phyloP scores from a whole-genome alignment of 2,329 filamentous ascomycete genomes.

The Arthrobotrys sphaeroides region DNA sequence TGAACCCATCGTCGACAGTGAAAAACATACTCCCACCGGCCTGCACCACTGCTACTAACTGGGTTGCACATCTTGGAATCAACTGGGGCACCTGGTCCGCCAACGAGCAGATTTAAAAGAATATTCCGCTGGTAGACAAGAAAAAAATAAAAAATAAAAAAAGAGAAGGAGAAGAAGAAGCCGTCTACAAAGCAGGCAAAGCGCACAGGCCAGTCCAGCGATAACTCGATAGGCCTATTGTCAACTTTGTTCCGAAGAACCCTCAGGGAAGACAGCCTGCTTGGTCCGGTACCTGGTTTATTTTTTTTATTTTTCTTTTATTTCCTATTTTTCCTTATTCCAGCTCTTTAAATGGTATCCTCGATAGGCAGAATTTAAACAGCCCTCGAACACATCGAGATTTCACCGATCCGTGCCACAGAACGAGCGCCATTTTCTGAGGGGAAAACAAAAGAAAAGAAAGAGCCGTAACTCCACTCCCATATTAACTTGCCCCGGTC shows the following conservation, averaged over 20 bases:
- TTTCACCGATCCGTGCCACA: slow-evolving; percentile 52
- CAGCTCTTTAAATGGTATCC: slow-evolving; percentile 23
- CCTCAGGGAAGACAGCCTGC: slow-evolving; percentile 40
- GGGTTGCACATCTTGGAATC: slow-evolving; percentile 44
- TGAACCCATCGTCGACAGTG: background rate
- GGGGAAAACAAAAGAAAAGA: slow-evolving; percentile 34
- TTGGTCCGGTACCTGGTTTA: slow-evolving; percentile 30
- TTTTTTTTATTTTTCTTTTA: slow-evolving; percentile 28
- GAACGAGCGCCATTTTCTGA: slow-evolving; percentile 46
- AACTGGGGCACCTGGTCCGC: slow-evolving; percentile 46
- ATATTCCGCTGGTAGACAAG: slow-evolving; percentile 46
- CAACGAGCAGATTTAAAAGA: slow-evolving; percentile 50
- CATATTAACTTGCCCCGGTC: slow-evolving; percentile 53
- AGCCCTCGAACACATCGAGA: slow-evolving; percentile 44
- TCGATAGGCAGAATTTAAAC: slow-evolving; percentile 49
- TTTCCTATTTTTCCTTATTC: slow-evolving; percentile 1
- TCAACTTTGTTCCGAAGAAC: slow-evolving; percentile 52
- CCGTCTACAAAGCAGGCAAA: slow-evolving; percentile 21
- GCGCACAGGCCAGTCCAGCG: slow-evolving; percentile 17
- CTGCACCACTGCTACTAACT: background rate
- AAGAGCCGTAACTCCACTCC: slow-evolving; percentile 50
- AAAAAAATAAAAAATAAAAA: slow-evolving; percentile 23
- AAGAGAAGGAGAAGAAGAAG: no score
- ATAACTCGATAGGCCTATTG: slow-evolving; percentile 41
- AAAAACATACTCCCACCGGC: slow-evolving; percentile 1